Conservation (phyloP, 2,329 filamentous ascomycete genomes). For the Domatiomyces catenatus region DNA sequence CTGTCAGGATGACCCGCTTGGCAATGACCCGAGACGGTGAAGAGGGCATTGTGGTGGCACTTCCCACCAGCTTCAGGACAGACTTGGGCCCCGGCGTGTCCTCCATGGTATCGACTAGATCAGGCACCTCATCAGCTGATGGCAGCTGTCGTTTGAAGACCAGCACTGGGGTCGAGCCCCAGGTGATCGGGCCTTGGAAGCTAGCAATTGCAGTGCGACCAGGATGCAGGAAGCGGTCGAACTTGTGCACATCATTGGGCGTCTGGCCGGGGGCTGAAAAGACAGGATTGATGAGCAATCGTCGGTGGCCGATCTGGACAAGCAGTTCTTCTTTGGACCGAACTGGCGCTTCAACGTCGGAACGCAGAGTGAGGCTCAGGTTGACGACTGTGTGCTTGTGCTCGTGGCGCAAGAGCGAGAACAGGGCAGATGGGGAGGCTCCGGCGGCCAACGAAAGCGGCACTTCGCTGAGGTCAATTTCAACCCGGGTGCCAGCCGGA, state of each 20-base stretch:
- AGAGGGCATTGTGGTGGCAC: constrained; percentile 72
- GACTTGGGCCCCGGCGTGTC: constrained; percentile 27
- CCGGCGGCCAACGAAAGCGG: constrained; percentile 17
- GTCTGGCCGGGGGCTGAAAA: constrained; percentile 84
- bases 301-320: constrained; percentile 75
- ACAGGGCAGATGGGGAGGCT: constrained; percentile 54
- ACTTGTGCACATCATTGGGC: constrained; percentile 95
- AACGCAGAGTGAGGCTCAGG: constrained; percentile 72
- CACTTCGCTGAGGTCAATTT: constrained; percentile 23
- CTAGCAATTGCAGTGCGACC: constrained; percentile 78
- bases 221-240: constrained; percentile 78
- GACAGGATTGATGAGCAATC: constrained; percentile 75
- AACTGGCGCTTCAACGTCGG: constrained; percentile 58
- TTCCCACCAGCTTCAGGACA: constrained; percentile 60
- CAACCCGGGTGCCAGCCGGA: constrained; percentile 64
- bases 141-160: constrained; percentile 51
- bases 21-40: constrained; percentile 63
- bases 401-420: constrained; percentile 83
- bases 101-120: constrained; percentile 28
- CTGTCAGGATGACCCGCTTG: constrained; percentile 85
- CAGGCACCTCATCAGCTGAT: constrained; percentile 1
- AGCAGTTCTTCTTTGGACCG: constrained; percentile 88
- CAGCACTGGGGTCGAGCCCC: constrained; percentile 79
- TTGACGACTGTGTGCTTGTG: constrained; percentile 86
- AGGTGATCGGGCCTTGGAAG: constrained; percentile 79